Evolutionary conservation across 768 basidiomycete species (phyloP).

Genomic region (Podaxis sp.): DNA sequence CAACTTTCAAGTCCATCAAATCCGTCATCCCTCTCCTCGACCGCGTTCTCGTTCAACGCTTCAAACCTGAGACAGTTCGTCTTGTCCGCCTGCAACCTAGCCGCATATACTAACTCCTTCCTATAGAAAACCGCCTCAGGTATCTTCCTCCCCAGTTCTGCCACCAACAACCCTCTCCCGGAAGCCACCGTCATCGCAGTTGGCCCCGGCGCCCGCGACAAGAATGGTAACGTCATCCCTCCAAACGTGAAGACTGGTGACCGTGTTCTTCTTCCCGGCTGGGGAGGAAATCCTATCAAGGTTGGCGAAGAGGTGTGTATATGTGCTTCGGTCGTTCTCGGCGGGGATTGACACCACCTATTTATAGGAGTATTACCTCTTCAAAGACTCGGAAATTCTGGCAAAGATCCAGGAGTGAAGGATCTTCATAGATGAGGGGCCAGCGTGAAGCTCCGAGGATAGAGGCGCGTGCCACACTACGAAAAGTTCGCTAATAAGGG

Average conservation of each 20-base stretch:
- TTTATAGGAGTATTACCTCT: constrained; percentile 86
- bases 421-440: constrained; percentile 8
- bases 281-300: constrained; percentile 96
- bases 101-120: neutral
- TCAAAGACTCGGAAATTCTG: constrained; percentile 93
- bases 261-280: constrained; percentile 90
- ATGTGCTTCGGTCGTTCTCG: neutral
- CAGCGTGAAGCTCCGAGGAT: neutral
- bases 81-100: neutral
- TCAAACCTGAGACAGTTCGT: constrained; percentile 93
- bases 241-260: constrained; percentile 85
- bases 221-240: constrained; percentile 76
- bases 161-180: constrained; percentile 83
- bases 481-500: constrained; percentile 18
- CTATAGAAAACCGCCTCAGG: constrained; percentile 95
- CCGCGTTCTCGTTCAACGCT: constrained; percentile 95
- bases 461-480: neutral
- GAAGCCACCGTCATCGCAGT: constrained; percentile 96
- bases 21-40: constrained; percentile 89
- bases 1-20: constrained; percentile 95
- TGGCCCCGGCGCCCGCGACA: constrained; percentile 91
- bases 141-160: constrained; percentile 92
- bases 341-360: neutral
- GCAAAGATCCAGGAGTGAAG: constrained; percentile 92
- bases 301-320: constrained; percentile 89